phyloP scores from a whole-genome alignment of 2,329 filamentous ascomycete genomes.

The Aspergillus fischeri region DNA sequence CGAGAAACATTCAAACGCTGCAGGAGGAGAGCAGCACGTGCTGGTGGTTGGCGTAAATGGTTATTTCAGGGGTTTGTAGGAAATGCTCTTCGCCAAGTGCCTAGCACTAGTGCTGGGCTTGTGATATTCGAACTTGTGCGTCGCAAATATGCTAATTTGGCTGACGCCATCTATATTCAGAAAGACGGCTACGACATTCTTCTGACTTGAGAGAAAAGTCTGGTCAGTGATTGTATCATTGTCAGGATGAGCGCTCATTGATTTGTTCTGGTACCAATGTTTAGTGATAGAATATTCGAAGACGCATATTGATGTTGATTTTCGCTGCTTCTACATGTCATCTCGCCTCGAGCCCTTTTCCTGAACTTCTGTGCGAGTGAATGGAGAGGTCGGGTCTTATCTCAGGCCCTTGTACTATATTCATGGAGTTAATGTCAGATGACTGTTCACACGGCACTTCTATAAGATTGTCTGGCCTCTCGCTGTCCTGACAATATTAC shows the following conservation, averaged over 20 bases:
- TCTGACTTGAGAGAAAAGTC: constrained; percentile 38
- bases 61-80: constrained; percentile 55
- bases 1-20: constrained; percentile 56
- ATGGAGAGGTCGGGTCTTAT: neutral
- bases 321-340: neutral
- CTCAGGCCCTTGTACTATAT: neutral
- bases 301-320: neutral
- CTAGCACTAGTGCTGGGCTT: constrained; percentile 60
- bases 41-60: constrained; percentile 54
- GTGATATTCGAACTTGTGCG: constrained; percentile 63
- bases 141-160: constrained; percentile 54
- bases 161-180: constrained; percentile 52
- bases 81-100: constrained; percentile 56
- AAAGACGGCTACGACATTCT: constrained; percentile 62
- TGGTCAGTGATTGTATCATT: neutral
- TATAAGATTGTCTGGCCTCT: no score
- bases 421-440: neutral
- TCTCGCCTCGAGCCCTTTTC: neutral
- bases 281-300: neutral
- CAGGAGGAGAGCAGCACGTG: constrained; percentile 45
- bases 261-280: neutral
- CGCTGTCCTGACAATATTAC: no score
- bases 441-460: neutral
- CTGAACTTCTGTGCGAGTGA: neutral
- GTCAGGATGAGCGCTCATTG: neutral